Evolutionary conservation across 805 yeast species (phyloP).

Genomic region (Candida piceae): DNA sequence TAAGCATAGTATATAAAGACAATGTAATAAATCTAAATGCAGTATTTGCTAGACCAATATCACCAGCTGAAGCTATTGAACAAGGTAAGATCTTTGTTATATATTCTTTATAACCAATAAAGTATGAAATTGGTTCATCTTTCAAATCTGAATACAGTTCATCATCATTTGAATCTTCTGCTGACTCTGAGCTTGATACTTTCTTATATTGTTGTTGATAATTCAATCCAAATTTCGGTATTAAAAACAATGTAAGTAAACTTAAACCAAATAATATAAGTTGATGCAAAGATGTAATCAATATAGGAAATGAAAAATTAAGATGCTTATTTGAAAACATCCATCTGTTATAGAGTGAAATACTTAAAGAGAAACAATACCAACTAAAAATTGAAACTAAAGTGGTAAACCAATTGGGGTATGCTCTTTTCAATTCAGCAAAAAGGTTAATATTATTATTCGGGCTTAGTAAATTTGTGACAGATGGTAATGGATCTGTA

Average conservation of each 20-base stretch:
- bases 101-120: conserved; percentile 36
- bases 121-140: conserved; percentile 12
- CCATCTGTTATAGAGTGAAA: conserved; percentile 90
- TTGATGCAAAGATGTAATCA: conserved; percentile 85
- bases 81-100: conserved; percentile 68
- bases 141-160: conserved; percentile 4
- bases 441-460: too few relatives aligned
- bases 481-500: too few relatives aligned
- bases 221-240: conserved; percentile 46
- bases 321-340: conserved; percentile 80
- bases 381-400: conserved; percentile 36
- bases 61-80: conserved; percentile 84
- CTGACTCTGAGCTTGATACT: background rate
- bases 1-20: conserved; percentile 87
- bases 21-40: conserved; percentile 76
- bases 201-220: conserved; percentile 2
- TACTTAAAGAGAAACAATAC: conserved; percentile 65
- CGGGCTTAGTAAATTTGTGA: too few relatives aligned
- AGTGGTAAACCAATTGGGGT: conserved; percentile 26
- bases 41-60: conserved; percentile 87
- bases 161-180: conserved; percentile 4
- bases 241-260: conserved; percentile 35
- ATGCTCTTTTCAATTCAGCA: conserved; percentile 12
- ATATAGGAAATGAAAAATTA: conserved; percentile 76
- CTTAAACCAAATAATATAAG: conserved; percentile 56